Evolutionary conservation across 2,329 filamentous ascomycete genomes (phyloP), one percentile per base, ranked within the genome.

Genomic region (Pestalotiopsis sp.): DNA sequence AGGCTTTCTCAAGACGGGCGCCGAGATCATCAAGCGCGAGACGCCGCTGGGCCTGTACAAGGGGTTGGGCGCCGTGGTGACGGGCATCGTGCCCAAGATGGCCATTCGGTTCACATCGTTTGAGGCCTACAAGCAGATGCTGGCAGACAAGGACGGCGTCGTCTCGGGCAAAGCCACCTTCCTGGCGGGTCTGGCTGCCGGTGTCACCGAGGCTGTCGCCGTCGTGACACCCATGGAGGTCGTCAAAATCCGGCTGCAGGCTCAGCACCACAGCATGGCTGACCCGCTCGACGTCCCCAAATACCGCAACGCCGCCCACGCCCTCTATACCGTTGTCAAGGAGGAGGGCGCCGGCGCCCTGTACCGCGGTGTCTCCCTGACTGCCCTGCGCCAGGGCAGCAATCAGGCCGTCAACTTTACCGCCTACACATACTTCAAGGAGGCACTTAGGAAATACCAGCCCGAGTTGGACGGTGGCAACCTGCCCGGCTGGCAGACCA

Each of bases 401-500:
- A 99, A 99, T 84, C 96, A 99, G 85, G 96, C 97, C 61, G 94
- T 95, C 81, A 99, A 99, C 86, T 99, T 99, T 86, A 98, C 95
- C 14, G 95, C 96, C 12, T 99, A 99, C 84, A 93, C 92, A 0
- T 94, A 98, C 82, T 91, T 99, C 82, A 97, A 97, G 85, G 89
- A 92, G 70, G 85, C 85, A 66, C 86, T 98, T 66, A 91, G 94
- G 78, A 82, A 85, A 64, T 89, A 85, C 77, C 94, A 97, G 81
- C 91, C 92, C 7, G 85, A 92, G 74, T 91, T 90, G 70, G 85
- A 84, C 66, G 83, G 88, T 72, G 80, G 79, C 57, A 68, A 90
- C 73, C 85, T 99, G 57, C 95, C 96, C 2, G 89, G 90, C 66
- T 98, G 92, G 83, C 94, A 98, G 83, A 99, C 96, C 2, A 95